Percentiles rank a stretch among this genome's conserved stretches.
Evolutionary conservation across 2,329 filamentous ascomycete genomes (phyloP).

Genomic region (Pseudogymnoascus sp.): DNA sequence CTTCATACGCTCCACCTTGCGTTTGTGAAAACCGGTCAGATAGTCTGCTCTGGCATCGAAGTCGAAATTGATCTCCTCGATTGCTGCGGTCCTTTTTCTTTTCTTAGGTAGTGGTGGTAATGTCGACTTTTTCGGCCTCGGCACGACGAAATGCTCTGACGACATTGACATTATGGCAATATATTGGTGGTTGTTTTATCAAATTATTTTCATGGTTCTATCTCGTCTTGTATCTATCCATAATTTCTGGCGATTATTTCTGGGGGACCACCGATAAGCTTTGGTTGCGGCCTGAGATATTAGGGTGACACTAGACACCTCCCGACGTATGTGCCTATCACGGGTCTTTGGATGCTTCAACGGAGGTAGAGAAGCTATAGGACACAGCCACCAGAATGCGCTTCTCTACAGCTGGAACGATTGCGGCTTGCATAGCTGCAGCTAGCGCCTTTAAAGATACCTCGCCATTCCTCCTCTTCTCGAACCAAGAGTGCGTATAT

Average conservation of each 20-base stretch:
- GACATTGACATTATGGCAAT: constrained; percentile 10
- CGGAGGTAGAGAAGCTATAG: constrained; percentile 1
- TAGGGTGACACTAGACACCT: not conserved
- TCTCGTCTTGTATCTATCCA: constrained; percentile 3
- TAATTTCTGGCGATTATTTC: constrained; percentile 9
- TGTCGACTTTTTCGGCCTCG: constrained; percentile 47
- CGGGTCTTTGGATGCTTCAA: constrained; percentile 3
- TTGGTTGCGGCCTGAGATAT: not conserved
- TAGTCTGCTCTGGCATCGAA: constrained; percentile 71
- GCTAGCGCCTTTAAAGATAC: constrained; percentile 74
- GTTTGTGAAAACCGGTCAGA: constrained; percentile 93
- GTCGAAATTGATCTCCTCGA: constrained; percentile 85
- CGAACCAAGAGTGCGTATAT: constrained; percentile 63
- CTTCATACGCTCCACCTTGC: constrained; percentile 79
- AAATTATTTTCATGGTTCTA: constrained; percentile 8
- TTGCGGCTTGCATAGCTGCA: constrained; percentile 47
- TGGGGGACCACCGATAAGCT: constrained; percentile 1
- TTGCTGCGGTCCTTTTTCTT: constrained; percentile 48
- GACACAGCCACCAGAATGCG: constrained; percentile 38
- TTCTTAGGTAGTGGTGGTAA: constrained; percentile 57
- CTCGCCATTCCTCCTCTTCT: constrained; percentile 83
- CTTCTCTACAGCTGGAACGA: constrained; percentile 40
- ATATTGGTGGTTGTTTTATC: constrained; percentile 4
- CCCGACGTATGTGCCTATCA: constrained; percentile 7
- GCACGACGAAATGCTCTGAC: constrained; percentile 43